phyloP scores from a whole-genome alignment of 306 rosid genomes.

The Urtica urens region DNA sequence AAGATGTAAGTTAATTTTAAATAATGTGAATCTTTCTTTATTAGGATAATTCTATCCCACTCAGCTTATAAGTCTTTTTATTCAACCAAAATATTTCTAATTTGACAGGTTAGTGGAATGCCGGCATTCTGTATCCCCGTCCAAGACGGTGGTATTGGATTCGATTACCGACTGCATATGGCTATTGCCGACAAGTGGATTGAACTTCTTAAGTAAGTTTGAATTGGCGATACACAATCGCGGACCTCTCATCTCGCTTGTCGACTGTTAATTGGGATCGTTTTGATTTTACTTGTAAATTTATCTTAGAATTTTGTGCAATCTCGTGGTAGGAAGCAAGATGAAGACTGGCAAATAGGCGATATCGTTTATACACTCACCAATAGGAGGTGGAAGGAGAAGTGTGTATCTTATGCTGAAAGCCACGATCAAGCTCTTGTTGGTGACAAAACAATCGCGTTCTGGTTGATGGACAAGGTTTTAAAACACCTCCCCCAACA shows the following conservation, averaged over 20 bases:
- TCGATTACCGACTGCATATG: conserved; percentile 96
- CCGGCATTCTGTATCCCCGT: conserved; percentile 80
- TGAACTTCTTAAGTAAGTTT: conserved; percentile 71
- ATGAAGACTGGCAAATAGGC: conserved; percentile 76
- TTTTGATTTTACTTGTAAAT: neutral
- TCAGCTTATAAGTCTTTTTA: too few relatives aligned
- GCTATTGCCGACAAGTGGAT: conserved; percentile 98
- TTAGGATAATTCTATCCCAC: too few relatives aligned
- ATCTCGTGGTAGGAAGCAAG: conserved; percentile 40
- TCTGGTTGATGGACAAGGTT: conserved; percentile 99
- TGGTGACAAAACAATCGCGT: conserved; percentile 96
- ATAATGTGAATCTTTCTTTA: too few relatives aligned
- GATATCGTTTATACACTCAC: conserved; percentile 69
- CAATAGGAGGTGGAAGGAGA: conserved; percentile 92
- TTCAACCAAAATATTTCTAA: conserved; percentile 10
- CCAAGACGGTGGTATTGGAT: conserved; percentile 80
- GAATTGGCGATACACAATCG: too few relatives aligned
- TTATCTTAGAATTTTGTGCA: neutral
- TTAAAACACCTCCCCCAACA: too few relatives aligned
- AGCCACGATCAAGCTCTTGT: conserved; percentile 99
- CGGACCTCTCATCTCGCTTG: too few relatives aligned
- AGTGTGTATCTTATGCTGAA: conserved; percentile 88
- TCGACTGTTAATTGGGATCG: too few relatives aligned
- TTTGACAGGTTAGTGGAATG: conserved; percentile 93
- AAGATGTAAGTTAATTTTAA: conserved; percentile 66